Evolutionary conservation across 129 eudicot genomes (phyloP).

Genomic region (Helichrysum umbraculigerum): DNA sequence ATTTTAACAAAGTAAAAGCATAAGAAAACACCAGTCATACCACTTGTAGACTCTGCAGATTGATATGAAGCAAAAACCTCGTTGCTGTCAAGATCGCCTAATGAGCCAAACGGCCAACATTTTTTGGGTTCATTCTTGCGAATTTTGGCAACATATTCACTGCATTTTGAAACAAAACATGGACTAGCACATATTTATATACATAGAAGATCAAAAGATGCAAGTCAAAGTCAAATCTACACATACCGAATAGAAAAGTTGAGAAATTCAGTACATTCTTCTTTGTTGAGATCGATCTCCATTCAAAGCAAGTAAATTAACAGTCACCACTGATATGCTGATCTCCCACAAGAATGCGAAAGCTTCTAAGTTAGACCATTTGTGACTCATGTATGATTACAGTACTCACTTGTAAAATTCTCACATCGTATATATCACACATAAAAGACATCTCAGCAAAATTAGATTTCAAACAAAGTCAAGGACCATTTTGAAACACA

Average conservation of each 20-base stretch:
- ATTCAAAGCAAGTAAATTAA: slow-evolving; percentile 16
- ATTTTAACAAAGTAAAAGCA: slow-evolving; percentile 3
- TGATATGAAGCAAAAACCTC: slow-evolving; percentile 23
- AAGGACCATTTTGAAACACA: background rate
- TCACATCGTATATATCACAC: background rate
- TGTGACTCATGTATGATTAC: background rate
- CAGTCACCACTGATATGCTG: background rate
- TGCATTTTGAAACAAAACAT: slow-evolving; percentile 27
- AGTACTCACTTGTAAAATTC: background rate
- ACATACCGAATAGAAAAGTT: slow-evolving; percentile 47
- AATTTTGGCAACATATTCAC: slow-evolving; percentile 41
- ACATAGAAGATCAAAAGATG: background rate
- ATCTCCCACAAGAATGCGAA: background rate
- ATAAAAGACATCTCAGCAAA: background rate
- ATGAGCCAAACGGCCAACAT: slow-evolving; percentile 43
- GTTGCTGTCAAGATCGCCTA: slow-evolving; percentile 20
- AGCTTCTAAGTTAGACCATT: background rate
- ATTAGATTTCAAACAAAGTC: background rate
- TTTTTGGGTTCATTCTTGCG: slow-evolving; percentile 33
- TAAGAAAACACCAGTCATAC: slow-evolving; percentile 20
- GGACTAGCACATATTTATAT: slow-evolving; percentile 1
- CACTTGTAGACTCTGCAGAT: slow-evolving; percentile 19
- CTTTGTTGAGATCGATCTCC: slow-evolving; percentile 35
- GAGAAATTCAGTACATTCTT: slow-evolving; percentile 24
- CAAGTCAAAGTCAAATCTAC: slow-evolving; percentile 13